Base-by-base conservation (phyloP, 75 land plant genomes). In the Selaginella tamariscina region DNA sequence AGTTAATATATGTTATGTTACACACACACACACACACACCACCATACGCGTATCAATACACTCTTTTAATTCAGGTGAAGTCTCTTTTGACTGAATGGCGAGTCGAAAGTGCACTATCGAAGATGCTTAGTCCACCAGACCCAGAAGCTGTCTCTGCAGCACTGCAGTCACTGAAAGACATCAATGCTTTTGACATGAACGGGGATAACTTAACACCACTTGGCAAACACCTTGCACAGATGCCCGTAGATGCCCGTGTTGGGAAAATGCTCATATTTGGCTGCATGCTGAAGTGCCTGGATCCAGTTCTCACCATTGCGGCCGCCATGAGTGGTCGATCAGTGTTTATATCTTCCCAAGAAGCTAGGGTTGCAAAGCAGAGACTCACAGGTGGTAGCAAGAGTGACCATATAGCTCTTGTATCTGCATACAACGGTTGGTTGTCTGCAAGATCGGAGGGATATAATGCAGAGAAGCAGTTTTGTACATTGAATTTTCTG, bases 401-500 rank as follows among this genome's bases (percentile, higher is more conserved):
- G 67, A 75, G 79, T 22, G 79, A 77, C 44, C 79, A 77, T 49
- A 63, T 77, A 54, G 33, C 79, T 20, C 56, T 77, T 24, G 78
- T 77, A 24, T 71, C 72, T 75, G 79, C 79, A 27, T 77, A 75
- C 59, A 70, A 77, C 33, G 79, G 79, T 68, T 77, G 79, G 78
- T n/a, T 32, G 33, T 33, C 21, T 55, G 76, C 76, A 33, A 65
- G 75, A 32, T 31, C 28, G 29, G 69, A 57, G 2, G 78, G 78
- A 24, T 56, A 75, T 59, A 54, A 32, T 0, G 13, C 64, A 21
- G 78, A 75, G 33, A 57, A 23, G 2, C 62, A 75, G 13, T 75
- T 72, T 55, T 73, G 76, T 54, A 24, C 31, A 2, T 2, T 13
- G 2, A 75, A 75, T 27, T 72, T 75, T 27, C 56, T 75, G 29